Evolutionary conservation across 2,329 filamentous ascomycete genomes (phyloP).

Genomic region (Exophiala spinifera): DNA sequence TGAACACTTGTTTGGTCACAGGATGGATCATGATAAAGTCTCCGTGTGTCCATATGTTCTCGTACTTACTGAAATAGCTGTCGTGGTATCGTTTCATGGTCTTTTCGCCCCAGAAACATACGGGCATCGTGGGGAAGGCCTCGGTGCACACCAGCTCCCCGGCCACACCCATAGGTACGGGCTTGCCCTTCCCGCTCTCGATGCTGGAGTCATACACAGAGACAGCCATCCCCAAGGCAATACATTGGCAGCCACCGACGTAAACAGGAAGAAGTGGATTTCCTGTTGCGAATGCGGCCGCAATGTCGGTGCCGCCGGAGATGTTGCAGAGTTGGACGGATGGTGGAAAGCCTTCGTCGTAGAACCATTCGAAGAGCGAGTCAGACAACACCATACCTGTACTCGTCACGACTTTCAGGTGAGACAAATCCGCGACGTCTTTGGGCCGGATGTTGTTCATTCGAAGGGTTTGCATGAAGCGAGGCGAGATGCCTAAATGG

Average conservation of each 20-base stretch:
- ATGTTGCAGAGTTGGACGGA: constrained; percentile 56
- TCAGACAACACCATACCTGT: constrained; percentile 82
- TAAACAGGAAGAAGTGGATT: constrained; percentile 69
- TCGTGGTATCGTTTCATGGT: constrained; percentile 53
- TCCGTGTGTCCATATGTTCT: constrained; percentile 72
- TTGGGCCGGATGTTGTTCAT: constrained; percentile 62
- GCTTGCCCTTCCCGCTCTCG: constrained; percentile 30
- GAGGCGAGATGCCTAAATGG: constrained; percentile 69
- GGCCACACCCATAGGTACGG: constrained; percentile 52
- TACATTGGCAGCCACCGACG: constrained; percentile 55
- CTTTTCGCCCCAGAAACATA: constrained; percentile 57
- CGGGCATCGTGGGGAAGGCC: constrained; percentile 73
- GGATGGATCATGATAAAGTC: constrained; percentile 73
- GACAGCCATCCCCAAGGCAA: constrained; percentile 52
- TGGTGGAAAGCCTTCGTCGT: constrained; percentile 62
- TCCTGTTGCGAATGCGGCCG: constrained; percentile 40
- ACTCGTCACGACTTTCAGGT: constrained; percentile 60
- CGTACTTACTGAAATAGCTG: constrained; percentile 25
- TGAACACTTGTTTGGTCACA: constrained; percentile 58
- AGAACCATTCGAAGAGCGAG: constrained; percentile 75
- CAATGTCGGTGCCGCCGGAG: constrained; percentile 35
- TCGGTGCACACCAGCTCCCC: constrained; percentile 70
- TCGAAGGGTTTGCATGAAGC: constrained; percentile 71
- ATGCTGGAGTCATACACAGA: constrained; percentile 3
- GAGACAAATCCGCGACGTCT: constrained; percentile 60